Percentiles rank a stretch among this genome's conserved stretches.
Evolutionary conservation across 2,329 filamentous ascomycete genomes (phyloP).

Genomic region (Apiospora pterosperma): DNA sequence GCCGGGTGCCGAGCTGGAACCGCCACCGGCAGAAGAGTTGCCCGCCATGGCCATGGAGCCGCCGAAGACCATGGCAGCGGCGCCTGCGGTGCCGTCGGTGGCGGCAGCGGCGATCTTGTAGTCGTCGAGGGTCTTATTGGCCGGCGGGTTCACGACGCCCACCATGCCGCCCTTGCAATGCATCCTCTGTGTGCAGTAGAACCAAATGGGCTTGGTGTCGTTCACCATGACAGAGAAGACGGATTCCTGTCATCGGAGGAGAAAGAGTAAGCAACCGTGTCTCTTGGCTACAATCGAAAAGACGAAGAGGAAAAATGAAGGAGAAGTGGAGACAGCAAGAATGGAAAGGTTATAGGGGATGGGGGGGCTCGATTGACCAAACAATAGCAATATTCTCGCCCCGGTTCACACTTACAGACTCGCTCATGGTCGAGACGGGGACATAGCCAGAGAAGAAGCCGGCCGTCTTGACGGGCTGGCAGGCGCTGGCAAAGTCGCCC

Average conservation of each 20-base stretch:
- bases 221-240: conserved; percentile 43
- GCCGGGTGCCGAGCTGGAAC: neutral
- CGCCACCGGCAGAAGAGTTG: neutral
- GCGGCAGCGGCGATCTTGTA: conserved; percentile 20
- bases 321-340: no score
- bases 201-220: conserved; percentile 44
- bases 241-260: conserved; percentile 16
- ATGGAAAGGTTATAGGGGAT: no score
- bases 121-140: conserved; percentile 32
- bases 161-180: conserved; percentile 45
- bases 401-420: neutral
- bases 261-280: neutral
- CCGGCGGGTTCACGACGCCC: conserved; percentile 31
- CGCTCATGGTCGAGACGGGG: neutral
- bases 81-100: neutral
- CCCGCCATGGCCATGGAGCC: neutral
- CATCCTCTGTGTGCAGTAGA: conserved; percentile 42
- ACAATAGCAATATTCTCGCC: no score
- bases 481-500: conserved; percentile 37
- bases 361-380: no score
- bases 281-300: no score
- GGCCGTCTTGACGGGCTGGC: conserved; percentile 24
- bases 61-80: neutral
- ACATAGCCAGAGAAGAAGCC: conserved; percentile 39
- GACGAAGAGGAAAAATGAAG: neutral